Evolutionary conservation across 768 basidiomycete genomes (phyloP), one percentile per base, ranked within the genome.

Genomic region (Boletus speciosus): DNA sequence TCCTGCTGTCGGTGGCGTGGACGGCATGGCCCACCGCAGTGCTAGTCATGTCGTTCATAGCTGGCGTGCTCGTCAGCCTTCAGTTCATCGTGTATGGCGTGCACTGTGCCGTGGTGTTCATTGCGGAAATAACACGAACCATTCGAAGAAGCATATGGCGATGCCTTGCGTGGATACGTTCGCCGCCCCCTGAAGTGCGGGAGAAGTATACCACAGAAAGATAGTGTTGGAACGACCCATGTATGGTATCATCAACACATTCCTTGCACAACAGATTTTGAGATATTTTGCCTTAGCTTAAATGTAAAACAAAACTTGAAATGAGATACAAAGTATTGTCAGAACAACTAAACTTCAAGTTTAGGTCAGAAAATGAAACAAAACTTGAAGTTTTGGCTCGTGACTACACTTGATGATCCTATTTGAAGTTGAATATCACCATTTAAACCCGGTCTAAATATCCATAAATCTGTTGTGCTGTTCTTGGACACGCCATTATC

Each of bases 31-130:
- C 87, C 0, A 66, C 70, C 15, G 86, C 83, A 0, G 84, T 86
- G 25, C 65, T 86, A 12, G 71, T 81, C 8, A 74, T 83, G 54
- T 86, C 77, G 42, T 82, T 81, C 58, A 29, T 78, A 1, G 75
- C 85, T 1, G 87, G 88, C 0, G 32, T 83, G 1, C 62, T 86
- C 10, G 71, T 88, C 72, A 78, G 76, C 7, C 69, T 88, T 42
- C 87, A 89, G 69, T 88, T 85, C 68, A 70, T 88, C 19, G 78
- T 85, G 19, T 86, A 75, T 64, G 81, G 83, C 1, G 62, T 74
- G 4, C 68, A 59, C 68, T 71, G 67, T 6, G 41, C 21, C 3
- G 57, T 57, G 25, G 55, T 59, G 15, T 45, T 58, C n/a, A 10
- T 67, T 2, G 41, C 36, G 23, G 56, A 61, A 6, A 23, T 42